Evolutionary conservation across 768 basidiomycete genomes (phyloP).

Genomic region (Boletus insuetus): DNA sequence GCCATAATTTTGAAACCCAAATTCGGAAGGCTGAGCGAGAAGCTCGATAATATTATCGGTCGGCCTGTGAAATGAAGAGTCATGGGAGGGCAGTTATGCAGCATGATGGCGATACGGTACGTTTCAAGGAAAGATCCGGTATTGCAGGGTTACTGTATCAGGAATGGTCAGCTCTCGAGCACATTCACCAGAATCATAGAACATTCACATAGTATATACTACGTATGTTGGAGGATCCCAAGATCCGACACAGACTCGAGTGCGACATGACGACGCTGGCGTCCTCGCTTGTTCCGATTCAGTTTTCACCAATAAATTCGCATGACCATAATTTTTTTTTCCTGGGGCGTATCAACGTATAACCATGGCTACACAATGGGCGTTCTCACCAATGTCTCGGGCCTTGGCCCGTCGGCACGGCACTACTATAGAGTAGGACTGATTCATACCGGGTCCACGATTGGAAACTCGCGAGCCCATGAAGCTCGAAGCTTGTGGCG

Average conservation of each 20-base stretch:
- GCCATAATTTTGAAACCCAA: neutral
- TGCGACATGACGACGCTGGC: neutral
- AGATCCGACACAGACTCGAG: neutral
- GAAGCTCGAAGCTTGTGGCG: no score
- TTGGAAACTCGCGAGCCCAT: no score
- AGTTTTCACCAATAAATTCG: neutral
- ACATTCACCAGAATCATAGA: neutral
- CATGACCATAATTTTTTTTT: neutral
- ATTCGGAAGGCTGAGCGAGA: neutral
- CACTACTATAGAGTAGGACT: neutral
- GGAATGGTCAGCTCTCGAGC: neutral
- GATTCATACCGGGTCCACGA: no score
- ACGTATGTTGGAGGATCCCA: neutral
- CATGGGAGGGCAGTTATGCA: neutral
- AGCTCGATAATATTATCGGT: neutral
- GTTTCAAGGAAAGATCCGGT: conserved; percentile 23
- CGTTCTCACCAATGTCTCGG: neutral
- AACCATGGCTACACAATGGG: conserved; percentile 17
- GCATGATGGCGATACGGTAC: neutral
- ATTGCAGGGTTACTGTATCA: neutral
- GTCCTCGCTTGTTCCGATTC: neutral
- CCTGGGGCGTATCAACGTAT: conserved; percentile 8
- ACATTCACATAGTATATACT: neutral
- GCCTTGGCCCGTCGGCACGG: neutral
- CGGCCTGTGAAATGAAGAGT: conserved; percentile 4